Percentiles rank a stretch among this genome's conserved stretches.
These are phyloP conservation scores for Incumbomyces lentus DNA, from an alignment of 2,329 filamentous ascomycete genomes.

Conservation along the genomic window DNA sequence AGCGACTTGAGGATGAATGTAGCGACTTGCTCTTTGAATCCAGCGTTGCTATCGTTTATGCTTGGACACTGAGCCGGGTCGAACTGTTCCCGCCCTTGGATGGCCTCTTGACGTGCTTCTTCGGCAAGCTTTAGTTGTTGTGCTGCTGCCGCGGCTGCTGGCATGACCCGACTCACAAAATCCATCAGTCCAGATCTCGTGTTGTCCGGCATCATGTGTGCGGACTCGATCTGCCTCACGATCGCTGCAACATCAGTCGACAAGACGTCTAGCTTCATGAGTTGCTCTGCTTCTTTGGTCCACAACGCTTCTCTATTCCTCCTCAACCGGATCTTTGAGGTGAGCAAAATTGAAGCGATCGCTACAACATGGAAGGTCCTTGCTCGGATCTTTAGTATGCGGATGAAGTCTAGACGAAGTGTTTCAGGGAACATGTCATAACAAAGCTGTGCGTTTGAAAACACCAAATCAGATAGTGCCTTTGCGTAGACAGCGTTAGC, in stretches of 20 bases:
- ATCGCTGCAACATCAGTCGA: constrained; percentile 30
- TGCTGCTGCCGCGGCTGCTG: constrained; percentile 39
- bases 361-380: constrained; percentile 48
- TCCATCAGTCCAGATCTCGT: constrained; percentile 36
- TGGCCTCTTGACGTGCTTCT: constrained; percentile 26
- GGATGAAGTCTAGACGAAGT: constrained; percentile 44
- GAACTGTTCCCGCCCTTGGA: constrained; percentile 10
- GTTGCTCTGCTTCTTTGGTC: constrained; percentile 51
- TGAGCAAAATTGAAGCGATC: constrained; percentile 52
- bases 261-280: constrained; percentile 39
- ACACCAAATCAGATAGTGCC: constrained; percentile 48
- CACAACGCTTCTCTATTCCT: constrained; percentile 54
- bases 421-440: constrained; percentile 51
- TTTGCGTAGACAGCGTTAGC: constrained; percentile 43
- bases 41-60: constrained; percentile 23
- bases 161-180: constrained; percentile 43
- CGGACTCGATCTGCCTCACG: constrained; percentile 37
- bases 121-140: constrained; percentile 15
- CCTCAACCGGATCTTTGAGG: constrained; percentile 55
- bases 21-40: constrained; percentile 50
- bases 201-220: constrained; percentile 38
- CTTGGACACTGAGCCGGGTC: constrained; percentile 40
- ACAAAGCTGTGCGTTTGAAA: constrained; percentile 40
- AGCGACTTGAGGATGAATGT: constrained; percentile 51
- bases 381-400: constrained; percentile 44